These are phyloP conservation scores for Candida silvicultrix DNA, from an alignment of 805 yeast genomes.

Conservation along the genomic window DNA sequence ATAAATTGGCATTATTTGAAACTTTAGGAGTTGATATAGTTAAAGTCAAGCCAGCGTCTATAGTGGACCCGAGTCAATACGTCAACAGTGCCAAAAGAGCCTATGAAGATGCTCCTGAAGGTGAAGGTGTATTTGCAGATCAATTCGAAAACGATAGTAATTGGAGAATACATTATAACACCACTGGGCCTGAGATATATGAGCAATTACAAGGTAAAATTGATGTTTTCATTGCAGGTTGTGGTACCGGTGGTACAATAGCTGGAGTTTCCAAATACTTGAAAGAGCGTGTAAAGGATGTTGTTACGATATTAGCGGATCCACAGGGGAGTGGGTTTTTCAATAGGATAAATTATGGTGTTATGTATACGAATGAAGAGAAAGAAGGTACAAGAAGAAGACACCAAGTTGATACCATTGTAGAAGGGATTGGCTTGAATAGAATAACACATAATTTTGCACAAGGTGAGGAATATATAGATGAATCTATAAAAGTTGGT, in stretches of 20 bases:
- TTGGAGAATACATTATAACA: constrained; percentile 75
- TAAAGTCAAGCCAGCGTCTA: constrained; percentile 89
- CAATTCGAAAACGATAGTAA: constrained; percentile 92
- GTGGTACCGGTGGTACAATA: constrained; percentile 97
- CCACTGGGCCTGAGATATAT: constrained; percentile 94
- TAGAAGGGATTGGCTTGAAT: constrained; percentile 92
- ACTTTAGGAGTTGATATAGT: constrained; percentile 79
- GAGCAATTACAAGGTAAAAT: constrained; percentile 57
- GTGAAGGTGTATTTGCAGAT: constrained; percentile 80
- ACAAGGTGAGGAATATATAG: constrained; percentile 63
- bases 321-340: constrained; percentile 94
- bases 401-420: constrained; percentile 92
- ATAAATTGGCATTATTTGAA: constrained; percentile 65
- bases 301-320: constrained; percentile 68
- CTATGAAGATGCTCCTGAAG: constrained; percentile 39
- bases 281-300: constrained; percentile 36
- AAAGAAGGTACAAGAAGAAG: constrained; percentile 90
- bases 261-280: constrained; percentile 83
- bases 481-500: constrained; percentile 71
- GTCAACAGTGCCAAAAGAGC: constrained; percentile 78
- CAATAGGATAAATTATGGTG: constrained; percentile 82
- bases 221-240: constrained; percentile 81
- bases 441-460: constrained; percentile 78
- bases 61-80: constrained; percentile 89
- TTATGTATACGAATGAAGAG: constrained; percentile 87